Evolutionary conservation across 371 early-diverging fungal genomes (phyloP), one percentile per base, ranked within the genome.

Genomic region (Syncephalastrum racemosum): DNA sequence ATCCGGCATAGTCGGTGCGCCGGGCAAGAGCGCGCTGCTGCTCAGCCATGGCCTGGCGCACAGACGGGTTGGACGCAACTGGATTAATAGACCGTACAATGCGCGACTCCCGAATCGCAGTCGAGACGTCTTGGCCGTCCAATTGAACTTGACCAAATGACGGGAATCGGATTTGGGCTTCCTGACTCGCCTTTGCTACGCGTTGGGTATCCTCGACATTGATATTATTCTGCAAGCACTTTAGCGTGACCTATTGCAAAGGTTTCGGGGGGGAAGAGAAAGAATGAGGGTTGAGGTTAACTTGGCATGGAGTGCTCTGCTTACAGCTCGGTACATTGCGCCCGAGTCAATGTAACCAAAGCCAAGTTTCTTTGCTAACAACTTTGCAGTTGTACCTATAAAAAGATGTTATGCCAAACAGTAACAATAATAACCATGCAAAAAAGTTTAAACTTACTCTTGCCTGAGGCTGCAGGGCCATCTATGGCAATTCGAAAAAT

Each of bases 401-500:
- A 43, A 18, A 1, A 46, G 49, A 16, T 31, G n/a, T n/a, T n/a
- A 44, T n/a, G 14, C 40, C 16, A 63, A 55, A 7, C 50, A 60
- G 58, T 50, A n/a, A 53, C 47, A 23, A 4, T 13, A 13, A 7
- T 19, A 41, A 24, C 12, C 4, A 19, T 42, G 39, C 14, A n/a
- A 10, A 8, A n/a, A n/a, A n/a, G n/a, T n/a, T n/a, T 22, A 7
- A 10, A 24, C 67, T 73, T 85, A 82, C 94, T 93, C 76, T 96
- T 96, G 49, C 97, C 97, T 13, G 89, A 87, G 12, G 93, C 97
- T 13, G 94, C 93, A 6, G 95, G 95, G 0, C 97, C 97, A 78
- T 96, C 97, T 46, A 96, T 95, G 25, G 97, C 95, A 48, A 95
- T 78, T 62, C 87, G 86, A 61, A 90, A 88, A 24, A 79, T 56